A percentile compares a stretch with the other conserved stretches of the same genome.
Evolutionary conservation across 139 green algal genomes (phyloP).

Genomic region (Ettlia oleoabundans): DNA sequence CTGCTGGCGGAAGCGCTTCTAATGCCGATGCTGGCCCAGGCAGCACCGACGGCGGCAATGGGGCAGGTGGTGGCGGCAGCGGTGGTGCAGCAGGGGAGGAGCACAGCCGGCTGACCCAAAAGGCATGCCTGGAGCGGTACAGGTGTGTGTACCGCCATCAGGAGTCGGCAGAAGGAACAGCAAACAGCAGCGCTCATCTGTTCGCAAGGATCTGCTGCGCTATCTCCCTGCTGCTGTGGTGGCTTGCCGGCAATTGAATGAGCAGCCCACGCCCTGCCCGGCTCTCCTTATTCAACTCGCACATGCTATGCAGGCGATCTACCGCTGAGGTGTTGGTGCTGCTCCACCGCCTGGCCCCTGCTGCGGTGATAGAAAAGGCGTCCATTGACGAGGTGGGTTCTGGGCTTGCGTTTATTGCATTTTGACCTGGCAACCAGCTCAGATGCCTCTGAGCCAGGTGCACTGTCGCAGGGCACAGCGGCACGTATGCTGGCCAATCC

Average conservation of each 20-base stretch:
- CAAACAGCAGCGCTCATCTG: too few relatives aligned
- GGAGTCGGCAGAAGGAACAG: background rate
- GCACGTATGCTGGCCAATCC: too few relatives aligned
- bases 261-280: background rate
- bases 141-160: background rate
- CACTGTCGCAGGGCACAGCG: too few relatives aligned
- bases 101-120: constrained; percentile 59
- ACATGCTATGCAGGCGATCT: background rate
- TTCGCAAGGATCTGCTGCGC: too few relatives aligned
- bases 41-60: background rate
- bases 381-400: constrained; percentile 83
- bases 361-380: constrained; percentile 71
- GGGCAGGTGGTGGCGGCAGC: background rate
- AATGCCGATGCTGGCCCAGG: background rate
- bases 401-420: too few relatives aligned
- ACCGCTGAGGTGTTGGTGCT: constrained; percentile 59
- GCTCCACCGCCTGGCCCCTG: constrained; percentile 53
- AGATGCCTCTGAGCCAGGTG: too few relatives aligned
- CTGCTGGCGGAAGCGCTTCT: background rate
- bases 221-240: too few relatives aligned
- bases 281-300: background rate
- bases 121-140: constrained; percentile 84
- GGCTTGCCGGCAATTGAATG: background rate
- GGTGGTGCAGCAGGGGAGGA: constrained; percentile 17
- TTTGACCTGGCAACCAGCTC: too few relatives aligned